phyloP scores from a whole-genome alignment of 345 rosid species.

The Firmiana major region DNA sequence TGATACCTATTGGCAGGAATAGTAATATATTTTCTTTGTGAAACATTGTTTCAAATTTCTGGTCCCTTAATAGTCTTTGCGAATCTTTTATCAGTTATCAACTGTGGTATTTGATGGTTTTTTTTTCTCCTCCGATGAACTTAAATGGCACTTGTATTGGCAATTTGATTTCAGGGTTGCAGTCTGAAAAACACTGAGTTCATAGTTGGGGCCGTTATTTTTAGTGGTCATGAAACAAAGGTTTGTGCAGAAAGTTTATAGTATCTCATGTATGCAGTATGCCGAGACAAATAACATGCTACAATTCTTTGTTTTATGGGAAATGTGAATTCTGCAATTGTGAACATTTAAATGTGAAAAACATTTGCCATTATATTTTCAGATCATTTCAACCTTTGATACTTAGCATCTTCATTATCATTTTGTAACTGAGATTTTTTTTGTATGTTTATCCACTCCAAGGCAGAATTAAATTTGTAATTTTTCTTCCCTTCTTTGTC shows the following conservation, averaged over 20 bases:
- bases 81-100: not conserved
- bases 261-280: not conserved
- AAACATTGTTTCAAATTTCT: not conserved
- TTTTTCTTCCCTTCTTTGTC: not conserved
- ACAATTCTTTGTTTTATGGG: not conserved
- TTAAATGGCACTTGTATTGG: not conserved
- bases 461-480: not conserved
- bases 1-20: not conserved
- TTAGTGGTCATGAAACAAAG: constrained; percentile 99
- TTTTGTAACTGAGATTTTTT: not conserved
- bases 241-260: constrained; percentile 31
- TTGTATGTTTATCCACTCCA: not conserved
- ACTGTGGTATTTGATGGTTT: not conserved
- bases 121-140: constrained; percentile 5
- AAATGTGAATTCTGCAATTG: not conserved
- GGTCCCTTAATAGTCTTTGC: not conserved
- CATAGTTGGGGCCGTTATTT: constrained; percentile 86
- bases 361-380: not conserved
- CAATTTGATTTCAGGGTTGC: constrained; percentile 71
- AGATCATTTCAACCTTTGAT: not conserved
- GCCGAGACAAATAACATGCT: not conserved
- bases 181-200: constrained; percentile 94
- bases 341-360: not conserved
- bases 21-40: not conserved
- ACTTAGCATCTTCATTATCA: not conserved